Evolutionary conservation across 2,329 filamentous ascomycete genomes (phyloP).

Genomic region (Exophiala oligosperma): DNA sequence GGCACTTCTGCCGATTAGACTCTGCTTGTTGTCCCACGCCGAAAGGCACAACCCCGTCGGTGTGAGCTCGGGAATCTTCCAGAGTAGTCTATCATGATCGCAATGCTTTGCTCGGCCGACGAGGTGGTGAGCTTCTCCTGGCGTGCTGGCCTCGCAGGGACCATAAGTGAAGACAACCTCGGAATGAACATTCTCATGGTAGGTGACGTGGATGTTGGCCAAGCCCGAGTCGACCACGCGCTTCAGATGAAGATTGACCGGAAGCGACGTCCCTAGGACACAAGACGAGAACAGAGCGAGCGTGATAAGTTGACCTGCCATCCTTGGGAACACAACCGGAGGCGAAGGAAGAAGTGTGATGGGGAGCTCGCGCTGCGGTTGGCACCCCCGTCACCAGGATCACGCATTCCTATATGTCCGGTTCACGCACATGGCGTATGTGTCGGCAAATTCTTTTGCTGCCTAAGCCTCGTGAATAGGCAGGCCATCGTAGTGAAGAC

Average conservation of each 20-base stretch:
- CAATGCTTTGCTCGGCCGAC: conserved; percentile 12
- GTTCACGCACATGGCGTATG: too few relatives aligned
- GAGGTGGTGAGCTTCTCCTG: conserved; percentile 19
- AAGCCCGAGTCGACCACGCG: conserved; percentile 17
- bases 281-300: conserved; percentile 8
- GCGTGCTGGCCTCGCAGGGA: conserved; percentile 11
- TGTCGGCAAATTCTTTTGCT: not conserved
- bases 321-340: too few relatives aligned
- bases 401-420: too few relatives aligned
- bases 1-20: conserved; percentile 16
- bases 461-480: not conserved
- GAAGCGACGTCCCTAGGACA: conserved; percentile 9
- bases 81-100: conserved; percentile 18
- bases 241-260: conserved; percentile 17
- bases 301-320: not conserved
- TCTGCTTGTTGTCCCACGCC: conserved; percentile 13
- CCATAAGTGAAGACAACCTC: conserved; percentile 19
- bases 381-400: too few relatives aligned
- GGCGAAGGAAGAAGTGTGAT: too few relatives aligned
- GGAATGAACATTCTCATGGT: conserved; percentile 2
- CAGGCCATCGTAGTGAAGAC: not conserved
- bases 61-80: conserved; percentile 16
- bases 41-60: conserved; percentile 16
- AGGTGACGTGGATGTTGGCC: conserved; percentile 18
- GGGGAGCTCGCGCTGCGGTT: too few relatives aligned